Base-by-base conservation (phyloP, 2,329 filamentous ascomycete species). In the Fusarium sp. region DNA sequence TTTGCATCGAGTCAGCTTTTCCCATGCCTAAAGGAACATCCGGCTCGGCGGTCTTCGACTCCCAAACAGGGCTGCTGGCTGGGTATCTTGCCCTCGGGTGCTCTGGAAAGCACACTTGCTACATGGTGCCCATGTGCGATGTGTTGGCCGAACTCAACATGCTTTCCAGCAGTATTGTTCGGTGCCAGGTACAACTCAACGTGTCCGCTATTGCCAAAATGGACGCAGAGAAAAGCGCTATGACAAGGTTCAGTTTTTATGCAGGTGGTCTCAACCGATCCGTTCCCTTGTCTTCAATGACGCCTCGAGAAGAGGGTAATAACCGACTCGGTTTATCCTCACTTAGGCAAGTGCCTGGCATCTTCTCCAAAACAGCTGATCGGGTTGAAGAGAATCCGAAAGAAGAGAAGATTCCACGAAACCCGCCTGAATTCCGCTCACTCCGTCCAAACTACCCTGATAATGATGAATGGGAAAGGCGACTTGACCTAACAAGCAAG, bases 191-290 rank as follows among this genome's bases (percentile, higher is more conserved):
- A 15, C 50, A 33, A 54, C 50, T 54, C 17, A 6, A 15, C 6
- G 17, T 54, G 3, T 32, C 50, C 17, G 17, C 27, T 4, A 30
- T 54, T 6, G 10, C 2, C 50, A 6, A 54, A 54, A 0, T 4
- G 27, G 1, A 4, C 0, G 2, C 15, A 8, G 27, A n/a, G 8
- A 30, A 11, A 0, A 30, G 25, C 15, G 25, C 14, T 14, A 2
- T 25, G 4, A 4, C 25, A 2, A 30, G 7, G 45, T 52, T 27
- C 6, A 17, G 15, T 30, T 50, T 50, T 6, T 14, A 3, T 50
- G 25, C 14, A n/a, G 47, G 25, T 52, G 8, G 47, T 30, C 15
- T 11, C 47, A 3, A 6, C 17, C 20, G 9, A 52, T 30, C 45
- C 4, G 4, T 5, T 11, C 17, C 37, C 37, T 15, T 12, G 38